phyloP scores from a whole-genome alignment of 148 eudicot genomes.

The Heliosperma pusillum region DNA sequence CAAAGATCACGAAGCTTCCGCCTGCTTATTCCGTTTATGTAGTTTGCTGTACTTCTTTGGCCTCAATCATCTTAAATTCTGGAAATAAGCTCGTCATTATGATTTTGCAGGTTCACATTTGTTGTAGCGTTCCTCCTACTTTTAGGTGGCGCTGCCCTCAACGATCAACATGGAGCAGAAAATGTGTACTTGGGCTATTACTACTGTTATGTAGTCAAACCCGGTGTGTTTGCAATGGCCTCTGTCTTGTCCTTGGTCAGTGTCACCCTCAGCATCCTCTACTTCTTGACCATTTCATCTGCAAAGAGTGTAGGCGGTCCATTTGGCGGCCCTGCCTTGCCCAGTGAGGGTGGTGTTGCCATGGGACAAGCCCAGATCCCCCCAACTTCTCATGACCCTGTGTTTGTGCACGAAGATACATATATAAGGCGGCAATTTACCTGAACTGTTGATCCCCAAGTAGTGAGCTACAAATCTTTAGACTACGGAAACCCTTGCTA shows the following conservation, averaged over 20 bases:
- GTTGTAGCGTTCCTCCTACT: conserved; percentile 67
- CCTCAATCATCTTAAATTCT: neutral
- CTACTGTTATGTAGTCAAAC: conserved; percentile 71
- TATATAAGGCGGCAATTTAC: conserved; percentile 72
- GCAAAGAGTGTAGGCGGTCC: conserved; percentile 34
- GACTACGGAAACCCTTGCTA: neutral
- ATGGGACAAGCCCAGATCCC: conserved; percentile 83
- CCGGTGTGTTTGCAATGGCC: conserved; percentile 83
- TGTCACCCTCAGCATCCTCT: conserved; percentile 58
- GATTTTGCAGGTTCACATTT: conserved; percentile 61
- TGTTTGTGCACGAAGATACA: conserved; percentile 92
- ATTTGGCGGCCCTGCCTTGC: conserved; percentile 31
- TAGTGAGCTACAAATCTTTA: neutral
- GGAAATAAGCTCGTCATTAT: neutral
- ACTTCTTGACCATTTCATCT: conserved; percentile 51
- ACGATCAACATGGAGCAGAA: conserved; percentile 58
- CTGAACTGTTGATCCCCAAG: conserved; percentile 21
- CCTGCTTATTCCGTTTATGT: neutral
- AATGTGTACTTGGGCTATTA: conserved; percentile 49
- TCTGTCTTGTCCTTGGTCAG: conserved; percentile 63
- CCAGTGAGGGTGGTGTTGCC: conserved; percentile 59
- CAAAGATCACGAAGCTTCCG: neutral
- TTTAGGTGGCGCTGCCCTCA: conserved; percentile 69
- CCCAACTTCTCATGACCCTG: conserved; percentile 52
- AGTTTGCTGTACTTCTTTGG: neutral